A percentile compares a stretch with the other conserved stretches of the same genome.
Evolutionary conservation across 257 asterid species (phyloP).

Genomic region (Verbena officinalis): DNA sequence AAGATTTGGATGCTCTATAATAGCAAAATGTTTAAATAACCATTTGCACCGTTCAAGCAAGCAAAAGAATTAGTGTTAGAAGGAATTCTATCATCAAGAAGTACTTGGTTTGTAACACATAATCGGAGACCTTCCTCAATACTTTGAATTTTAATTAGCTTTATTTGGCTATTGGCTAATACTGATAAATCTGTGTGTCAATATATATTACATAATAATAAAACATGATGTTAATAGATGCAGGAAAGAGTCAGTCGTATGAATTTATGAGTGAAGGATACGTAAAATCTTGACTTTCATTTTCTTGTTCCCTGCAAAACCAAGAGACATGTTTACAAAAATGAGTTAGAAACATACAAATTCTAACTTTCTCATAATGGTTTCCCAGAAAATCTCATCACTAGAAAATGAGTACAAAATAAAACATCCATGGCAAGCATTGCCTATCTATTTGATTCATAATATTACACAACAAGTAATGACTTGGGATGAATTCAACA

Average conservation of each 20-base stretch:
- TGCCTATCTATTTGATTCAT: neutral
- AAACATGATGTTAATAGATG: too few relatives aligned
- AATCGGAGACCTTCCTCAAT: neutral
- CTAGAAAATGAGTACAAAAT: neutral
- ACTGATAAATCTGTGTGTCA: neutral
- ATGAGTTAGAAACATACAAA: neutral
- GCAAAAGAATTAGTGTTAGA: neutral
- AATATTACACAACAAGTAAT: neutral
- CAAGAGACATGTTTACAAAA: slow-evolving; percentile 15
- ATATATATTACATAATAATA: too few relatives aligned
- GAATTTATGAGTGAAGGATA: slow-evolving; percentile 49
- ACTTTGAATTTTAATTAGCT: neutral
- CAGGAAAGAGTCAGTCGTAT: neutral
- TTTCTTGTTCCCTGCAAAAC: slow-evolving; percentile 52
- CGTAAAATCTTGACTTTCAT: slow-evolving; percentile 88
- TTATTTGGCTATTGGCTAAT: neutral
- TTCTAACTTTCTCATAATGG: neutral
- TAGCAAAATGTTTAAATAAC: neutral
- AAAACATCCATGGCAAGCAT: neutral
- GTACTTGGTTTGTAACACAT: neutral
- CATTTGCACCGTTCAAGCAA: neutral
- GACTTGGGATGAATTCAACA: neutral
- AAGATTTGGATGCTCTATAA: neutral
- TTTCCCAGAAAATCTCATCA: neutral
- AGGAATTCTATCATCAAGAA: too few relatives aligned